Evolutionary conservation across 176 grass and related monocot genomes (phyloP).

Genomic region (Hyparrhenia diplandra): DNA sequence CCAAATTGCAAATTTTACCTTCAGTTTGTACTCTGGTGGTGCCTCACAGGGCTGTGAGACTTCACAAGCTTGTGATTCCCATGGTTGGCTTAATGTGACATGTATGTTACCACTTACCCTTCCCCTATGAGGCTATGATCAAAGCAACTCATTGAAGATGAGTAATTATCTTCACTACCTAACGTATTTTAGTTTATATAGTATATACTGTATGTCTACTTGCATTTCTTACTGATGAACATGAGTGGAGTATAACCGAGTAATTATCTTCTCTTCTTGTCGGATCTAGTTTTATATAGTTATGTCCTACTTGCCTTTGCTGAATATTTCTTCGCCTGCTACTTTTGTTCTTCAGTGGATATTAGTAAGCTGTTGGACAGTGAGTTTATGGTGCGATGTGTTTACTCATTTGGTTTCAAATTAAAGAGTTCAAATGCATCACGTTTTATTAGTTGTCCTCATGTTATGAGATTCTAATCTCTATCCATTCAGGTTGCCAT

Average conservation of each 20-base stretch:
- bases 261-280: background rate
- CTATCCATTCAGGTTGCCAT: background rate
- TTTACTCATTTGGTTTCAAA: background rate
- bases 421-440: no score
- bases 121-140: background rate
- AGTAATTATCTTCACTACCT: no score
- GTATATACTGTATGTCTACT: no score
- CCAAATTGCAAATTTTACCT: background rate
- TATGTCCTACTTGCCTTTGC: background rate
- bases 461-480: no score
- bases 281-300: background rate
- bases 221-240: no score
- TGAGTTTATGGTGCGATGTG: background rate
- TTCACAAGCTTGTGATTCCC: background rate
- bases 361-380: background rate
- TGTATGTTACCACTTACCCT: background rate
- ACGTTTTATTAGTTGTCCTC: no score
- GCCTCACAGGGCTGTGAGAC: background rate
- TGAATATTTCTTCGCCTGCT: background rate
- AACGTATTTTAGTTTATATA: no score
- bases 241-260: background rate
- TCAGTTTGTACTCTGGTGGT: background rate
- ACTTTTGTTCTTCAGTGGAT: conserved; percentile 8
- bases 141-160: no score
- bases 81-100: background rate